Evolutionary conservation across 768 basidiomycete species (phyloP).

Genomic region (Macrolepiota albuminosa): DNA sequence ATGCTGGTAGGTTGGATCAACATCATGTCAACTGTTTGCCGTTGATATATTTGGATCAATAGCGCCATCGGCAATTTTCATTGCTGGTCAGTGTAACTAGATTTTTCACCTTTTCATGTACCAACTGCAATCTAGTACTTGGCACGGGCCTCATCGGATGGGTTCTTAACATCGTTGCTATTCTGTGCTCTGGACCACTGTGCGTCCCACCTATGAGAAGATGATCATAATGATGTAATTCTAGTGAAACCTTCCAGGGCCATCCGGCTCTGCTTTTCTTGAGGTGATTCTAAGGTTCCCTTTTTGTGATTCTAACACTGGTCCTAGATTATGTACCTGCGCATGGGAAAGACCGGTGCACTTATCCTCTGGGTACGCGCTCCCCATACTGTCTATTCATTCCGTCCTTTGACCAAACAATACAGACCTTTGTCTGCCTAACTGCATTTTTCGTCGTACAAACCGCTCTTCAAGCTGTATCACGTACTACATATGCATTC

Average conservation of each 20-base stretch:
- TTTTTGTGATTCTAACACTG: not conserved
- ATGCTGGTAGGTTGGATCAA: constrained; percentile 47
- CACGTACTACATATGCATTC: constrained; percentile 81
- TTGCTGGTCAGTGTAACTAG: constrained; percentile 14
- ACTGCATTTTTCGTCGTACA: constrained; percentile 87
- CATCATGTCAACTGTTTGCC: not conserved
- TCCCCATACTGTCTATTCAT: not conserved
- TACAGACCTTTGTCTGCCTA: constrained; percentile 66
- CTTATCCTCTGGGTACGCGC: constrained; percentile 68
- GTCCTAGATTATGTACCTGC: constrained; percentile 63
- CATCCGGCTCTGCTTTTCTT: constrained; percentile 70
- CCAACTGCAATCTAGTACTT: constrained; percentile 37
- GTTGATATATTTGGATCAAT: constrained; percentile 2
- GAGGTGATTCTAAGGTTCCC: constrained; percentile 36
- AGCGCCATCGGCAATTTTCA: constrained; percentile 26
- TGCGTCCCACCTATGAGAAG: constrained; percentile 26
- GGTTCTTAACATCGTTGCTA: constrained; percentile 81
- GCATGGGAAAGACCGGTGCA: constrained; percentile 74
- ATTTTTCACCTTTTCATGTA: too few species aligned
- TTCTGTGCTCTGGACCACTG: constrained; percentile 81
- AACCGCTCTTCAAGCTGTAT: constrained; percentile 76
- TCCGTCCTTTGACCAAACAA: not conserved
- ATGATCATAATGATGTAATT: constrained; percentile 1
- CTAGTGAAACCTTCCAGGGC: constrained; percentile 62
- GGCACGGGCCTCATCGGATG: constrained; percentile 79